Percentiles rank a stretch among this genome's conserved stretches.
phyloP scores from a whole-genome alignment of 352 stramenopile genomes.

The Globisporangium solare region DNA sequence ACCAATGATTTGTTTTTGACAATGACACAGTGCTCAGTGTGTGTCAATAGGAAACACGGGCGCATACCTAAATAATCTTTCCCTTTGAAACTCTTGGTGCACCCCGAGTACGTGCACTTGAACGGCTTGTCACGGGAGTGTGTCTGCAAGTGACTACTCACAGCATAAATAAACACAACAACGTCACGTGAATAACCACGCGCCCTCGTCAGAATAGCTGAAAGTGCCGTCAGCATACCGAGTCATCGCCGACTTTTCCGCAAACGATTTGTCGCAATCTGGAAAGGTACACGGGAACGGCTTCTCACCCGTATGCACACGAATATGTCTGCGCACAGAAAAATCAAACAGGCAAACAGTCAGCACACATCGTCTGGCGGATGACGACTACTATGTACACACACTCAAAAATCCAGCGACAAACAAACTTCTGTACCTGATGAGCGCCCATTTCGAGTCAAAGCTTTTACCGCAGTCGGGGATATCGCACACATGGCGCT shows the following conservation, averaged over 20 bases:
- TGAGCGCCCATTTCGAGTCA: constrained; percentile 82
- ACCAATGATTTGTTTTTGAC: no score
- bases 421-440: constrained; percentile 30
- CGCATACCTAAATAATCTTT: constrained; percentile 69
- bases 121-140: constrained; percentile 85
- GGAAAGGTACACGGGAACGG: constrained; percentile 79
- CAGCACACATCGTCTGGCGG: no score
- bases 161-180: no score
- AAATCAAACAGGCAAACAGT: background rate
- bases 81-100: constrained; percentile 85
- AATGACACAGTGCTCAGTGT: background rate
- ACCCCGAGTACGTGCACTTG: constrained; percentile 82
- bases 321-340: constrained; percentile 55
- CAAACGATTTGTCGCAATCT: constrained; percentile 86
- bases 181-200: no score
- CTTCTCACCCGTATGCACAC: constrained; percentile 86
- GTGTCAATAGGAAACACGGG: background rate
- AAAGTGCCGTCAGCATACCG: constrained; percentile 23
- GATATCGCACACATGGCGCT: constrained; percentile 68
- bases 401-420: no score
- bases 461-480: constrained; percentile 78
- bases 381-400: no score
- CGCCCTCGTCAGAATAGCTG: no score
- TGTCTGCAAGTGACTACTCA: constrained; percentile 69
- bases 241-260: constrained; percentile 85